Conservation (phyloP, 78 protist genomes). For the Dictyostelium purpureum region DNA sequence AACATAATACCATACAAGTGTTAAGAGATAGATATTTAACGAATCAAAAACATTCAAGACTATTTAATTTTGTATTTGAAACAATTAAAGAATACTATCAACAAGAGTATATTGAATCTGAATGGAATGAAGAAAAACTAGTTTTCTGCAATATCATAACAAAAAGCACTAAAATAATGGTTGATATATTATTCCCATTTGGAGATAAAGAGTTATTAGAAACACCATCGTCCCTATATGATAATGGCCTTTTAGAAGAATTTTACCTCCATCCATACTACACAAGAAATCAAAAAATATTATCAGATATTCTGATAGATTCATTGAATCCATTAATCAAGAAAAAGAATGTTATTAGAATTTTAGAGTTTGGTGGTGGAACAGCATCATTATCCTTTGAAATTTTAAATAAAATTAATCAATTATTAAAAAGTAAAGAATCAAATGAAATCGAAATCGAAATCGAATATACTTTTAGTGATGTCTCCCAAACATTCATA, state of each 20-base stretch:
- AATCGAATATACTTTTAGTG: constrained; percentile 31
- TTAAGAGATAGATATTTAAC: too few relatives aligned
- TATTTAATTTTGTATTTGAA: background rate
- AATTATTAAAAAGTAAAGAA: background rate
- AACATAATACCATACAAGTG: too few relatives aligned
- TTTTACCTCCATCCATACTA: too few relatives aligned
- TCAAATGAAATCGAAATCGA: background rate
- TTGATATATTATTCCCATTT: background rate
- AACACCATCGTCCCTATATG: background rate
- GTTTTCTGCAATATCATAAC: too few relatives aligned
- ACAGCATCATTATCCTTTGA: background rate
- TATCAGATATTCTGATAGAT: background rate
- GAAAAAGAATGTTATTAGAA: background rate
- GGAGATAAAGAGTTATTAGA: background rate
- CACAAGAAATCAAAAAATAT: background rate
- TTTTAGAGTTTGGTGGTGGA: background rate
- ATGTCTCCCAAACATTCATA: constrained; percentile 1
- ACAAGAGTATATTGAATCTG: too few relatives aligned
- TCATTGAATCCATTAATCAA: background rate
- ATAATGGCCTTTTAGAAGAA: background rate
- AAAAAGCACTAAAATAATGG: background rate
- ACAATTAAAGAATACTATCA: constrained; percentile 7
- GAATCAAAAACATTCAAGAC: too few relatives aligned
- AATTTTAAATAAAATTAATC: background rate
- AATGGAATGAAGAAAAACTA: too few relatives aligned